Percentiles rank a stretch among this genome's conserved stretches.
Evolutionary conservation across 2,329 filamentous ascomycete species (phyloP).

Genomic region (Scedosporium boydii): DNA sequence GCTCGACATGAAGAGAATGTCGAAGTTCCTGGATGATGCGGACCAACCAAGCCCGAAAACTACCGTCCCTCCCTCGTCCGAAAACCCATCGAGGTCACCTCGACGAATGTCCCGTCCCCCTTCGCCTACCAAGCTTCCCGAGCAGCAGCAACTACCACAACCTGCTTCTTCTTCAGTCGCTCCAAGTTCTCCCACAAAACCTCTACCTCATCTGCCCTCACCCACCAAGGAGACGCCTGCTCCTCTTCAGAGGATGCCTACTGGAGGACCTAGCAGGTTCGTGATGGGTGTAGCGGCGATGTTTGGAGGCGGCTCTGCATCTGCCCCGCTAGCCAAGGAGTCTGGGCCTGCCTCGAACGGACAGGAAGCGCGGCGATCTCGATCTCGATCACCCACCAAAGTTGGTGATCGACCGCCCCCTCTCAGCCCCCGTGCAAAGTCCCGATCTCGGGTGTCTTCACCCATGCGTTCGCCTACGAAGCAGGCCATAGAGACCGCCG

Average conservation of each 20-base stretch:
- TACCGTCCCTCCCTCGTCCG: not conserved
- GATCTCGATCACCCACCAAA: constrained; percentile 9
- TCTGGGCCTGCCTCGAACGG: constrained; percentile 15
- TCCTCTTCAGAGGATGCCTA: constrained; percentile 15
- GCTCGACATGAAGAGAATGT: constrained; percentile 49
- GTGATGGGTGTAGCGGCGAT: constrained; percentile 24
- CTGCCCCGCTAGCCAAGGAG: constrained; percentile 13
- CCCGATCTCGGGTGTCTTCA: constrained; percentile 19
- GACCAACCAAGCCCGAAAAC: constrained; percentile 15
- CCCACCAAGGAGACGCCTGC: constrained; percentile 18
- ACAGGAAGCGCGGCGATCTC: constrained; percentile 7
- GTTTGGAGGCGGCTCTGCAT: constrained; percentile 17
- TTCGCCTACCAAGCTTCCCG: constrained; percentile 19
- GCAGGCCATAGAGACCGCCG: constrained; percentile 36
- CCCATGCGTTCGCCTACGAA: constrained; percentile 38
- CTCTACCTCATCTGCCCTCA: constrained; percentile 13
- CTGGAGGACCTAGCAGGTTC: constrained; percentile 22
- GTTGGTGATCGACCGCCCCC: constrained; percentile 16
- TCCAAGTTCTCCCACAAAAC: constrained; percentile 9
- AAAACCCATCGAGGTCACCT: constrained; percentile 6
- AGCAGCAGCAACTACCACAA: not conserved
- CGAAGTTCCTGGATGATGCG: constrained; percentile 43
- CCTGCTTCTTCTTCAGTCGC: constrained; percentile 7
- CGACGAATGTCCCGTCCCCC: constrained; percentile 9
- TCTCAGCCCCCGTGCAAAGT: constrained; percentile 13